Evolutionary conservation across 345 rosid species (phyloP).

Genomic region (Kandelia obovata): DNA sequence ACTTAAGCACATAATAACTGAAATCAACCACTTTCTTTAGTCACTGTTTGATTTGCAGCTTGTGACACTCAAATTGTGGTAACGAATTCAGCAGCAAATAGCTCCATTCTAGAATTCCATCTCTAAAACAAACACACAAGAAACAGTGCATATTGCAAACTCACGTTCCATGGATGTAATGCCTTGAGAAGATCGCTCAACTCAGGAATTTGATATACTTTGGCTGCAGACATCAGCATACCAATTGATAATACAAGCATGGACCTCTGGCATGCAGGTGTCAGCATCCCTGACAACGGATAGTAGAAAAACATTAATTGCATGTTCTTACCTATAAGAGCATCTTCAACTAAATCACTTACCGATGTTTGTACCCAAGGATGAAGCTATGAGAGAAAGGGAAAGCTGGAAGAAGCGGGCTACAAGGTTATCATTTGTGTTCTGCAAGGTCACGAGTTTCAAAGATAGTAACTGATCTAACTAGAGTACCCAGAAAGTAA

Average conservation of each 20-base stretch:
- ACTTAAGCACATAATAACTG: too few species aligned
- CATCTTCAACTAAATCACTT: slow-evolving; percentile 23
- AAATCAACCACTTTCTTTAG: not conserved
- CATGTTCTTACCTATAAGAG: slow-evolving; percentile 4
- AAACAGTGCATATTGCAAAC: slow-evolving; percentile 21
- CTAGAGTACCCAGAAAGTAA: not conserved
- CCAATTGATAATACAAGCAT: slow-evolving; percentile 51
- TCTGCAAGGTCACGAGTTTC: slow-evolving; percentile 43
- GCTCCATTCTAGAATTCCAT: too few species aligned
- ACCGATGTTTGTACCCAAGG: slow-evolving; percentile 62
- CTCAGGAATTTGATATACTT: slow-evolving; percentile 58
- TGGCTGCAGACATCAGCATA: slow-evolving; percentile 79
- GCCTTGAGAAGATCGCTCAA: slow-evolving; percentile 54
- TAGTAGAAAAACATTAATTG: slow-evolving; percentile 6
- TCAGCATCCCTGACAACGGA: slow-evolving; percentile 49
- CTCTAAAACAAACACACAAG: not conserved
- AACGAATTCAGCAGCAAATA: too few species aligned
- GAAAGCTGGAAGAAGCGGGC: slow-evolving; percentile 80
- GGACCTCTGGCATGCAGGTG: slow-evolving; percentile 59
- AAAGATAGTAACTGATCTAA: not conserved
- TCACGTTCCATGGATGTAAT: slow-evolving; percentile 53
- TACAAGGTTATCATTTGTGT: slow-evolving; percentile 52
- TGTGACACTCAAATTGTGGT: too few species aligned
- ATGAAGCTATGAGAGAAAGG: slow-evolving; percentile 55
- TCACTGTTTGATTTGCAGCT: too few species aligned